These are phyloP conservation scores for Thinopyrum elongatum DNA, from an alignment of 176 grass and related monocot genomes.

Conservation along the genomic window DNA sequence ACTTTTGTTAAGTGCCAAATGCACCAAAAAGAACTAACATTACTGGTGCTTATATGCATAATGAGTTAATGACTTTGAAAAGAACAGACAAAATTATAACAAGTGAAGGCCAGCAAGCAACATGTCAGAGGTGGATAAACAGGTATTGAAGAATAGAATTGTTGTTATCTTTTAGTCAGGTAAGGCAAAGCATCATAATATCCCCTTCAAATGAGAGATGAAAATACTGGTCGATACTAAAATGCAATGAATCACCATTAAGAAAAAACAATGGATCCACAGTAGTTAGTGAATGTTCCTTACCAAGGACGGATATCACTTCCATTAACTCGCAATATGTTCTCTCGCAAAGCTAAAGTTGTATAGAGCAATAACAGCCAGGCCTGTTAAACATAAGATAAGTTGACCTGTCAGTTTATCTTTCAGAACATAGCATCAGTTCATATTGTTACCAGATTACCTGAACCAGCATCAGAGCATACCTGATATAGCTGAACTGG, in stretches of 20 bases:
- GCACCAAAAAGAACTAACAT: neutral
- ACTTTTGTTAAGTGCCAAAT: neutral
- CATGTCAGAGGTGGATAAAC: neutral
- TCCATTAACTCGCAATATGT: conserved; percentile 85
- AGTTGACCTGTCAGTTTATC: conserved; percentile 18
- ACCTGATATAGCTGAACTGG: conserved; percentile 99
- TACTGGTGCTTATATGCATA: neutral
- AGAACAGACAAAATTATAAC: neutral
- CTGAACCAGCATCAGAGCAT: conserved; percentile 21
- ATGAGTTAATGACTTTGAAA: neutral
- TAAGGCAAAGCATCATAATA: conserved; percentile 19
- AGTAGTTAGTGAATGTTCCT: conserved; percentile 6
- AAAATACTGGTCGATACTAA: neutral
- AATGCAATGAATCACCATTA: neutral
- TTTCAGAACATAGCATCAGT: conserved; percentile 26
- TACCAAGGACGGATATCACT: conserved; percentile 91
- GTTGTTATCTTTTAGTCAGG: neutral
- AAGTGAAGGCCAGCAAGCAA: neutral
- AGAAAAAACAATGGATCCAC: neutral
- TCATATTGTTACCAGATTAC: neutral
- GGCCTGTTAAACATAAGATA: conserved; percentile 55
- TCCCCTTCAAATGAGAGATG: conserved; percentile 36
- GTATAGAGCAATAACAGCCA: conserved; percentile 85
- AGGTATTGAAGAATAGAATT: neutral
- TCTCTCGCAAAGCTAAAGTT: conserved; percentile 83